phyloP scores from a whole-genome alignment of 208 protist genomes.

The Acanthamoeba healyi region DNA sequence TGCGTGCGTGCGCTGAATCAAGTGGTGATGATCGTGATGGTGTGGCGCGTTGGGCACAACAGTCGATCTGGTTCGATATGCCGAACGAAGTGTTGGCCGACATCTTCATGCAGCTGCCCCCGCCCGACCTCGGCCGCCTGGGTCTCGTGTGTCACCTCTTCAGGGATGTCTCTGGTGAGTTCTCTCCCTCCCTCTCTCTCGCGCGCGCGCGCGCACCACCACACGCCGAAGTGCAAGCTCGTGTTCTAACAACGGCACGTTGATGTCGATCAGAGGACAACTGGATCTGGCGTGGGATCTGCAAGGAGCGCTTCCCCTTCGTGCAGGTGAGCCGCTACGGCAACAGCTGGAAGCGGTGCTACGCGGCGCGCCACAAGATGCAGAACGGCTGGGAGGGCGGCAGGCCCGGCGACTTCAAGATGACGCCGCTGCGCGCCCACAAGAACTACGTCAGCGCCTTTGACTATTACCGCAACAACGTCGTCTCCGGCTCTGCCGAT shows the following conservation, averaged over 20 bases:
- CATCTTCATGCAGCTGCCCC: constrained; percentile 26
- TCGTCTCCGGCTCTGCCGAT: constrained; percentile 56
- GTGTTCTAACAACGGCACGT: not conserved
- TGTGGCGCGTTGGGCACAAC: too few relatives aligned
- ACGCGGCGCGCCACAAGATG: constrained; percentile 20
- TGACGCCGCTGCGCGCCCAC: constrained; percentile 46
- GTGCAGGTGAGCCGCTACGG: constrained; percentile 51
- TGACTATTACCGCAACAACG: constrained; percentile 74
- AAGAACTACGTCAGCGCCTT: constrained; percentile 66
- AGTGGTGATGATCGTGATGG: not conserved
- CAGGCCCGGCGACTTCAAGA: constrained; percentile 66
- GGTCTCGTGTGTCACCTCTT: constrained; percentile 62
- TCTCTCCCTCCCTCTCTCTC: too few relatives aligned
- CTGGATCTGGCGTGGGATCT: constrained; percentile 64
- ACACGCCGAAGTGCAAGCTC: too few relatives aligned
- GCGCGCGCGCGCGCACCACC: not conserved
- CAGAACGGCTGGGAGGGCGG: constrained; percentile 62
- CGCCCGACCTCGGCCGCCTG: constrained; percentile 26
- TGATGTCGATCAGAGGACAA: constrained; percentile 34
- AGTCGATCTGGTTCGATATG: constrained; percentile 28
- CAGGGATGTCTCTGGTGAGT: constrained; percentile 46
- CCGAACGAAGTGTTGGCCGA: constrained; percentile 60
- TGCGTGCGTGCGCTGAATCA: not conserved
- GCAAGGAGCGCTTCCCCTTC: constrained; percentile 73
- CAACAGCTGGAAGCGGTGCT: constrained; percentile 73